Evolutionary conservation across 2,329 filamentous ascomycete species (phyloP).

Genomic region (Epichloe aotearoae): DNA sequence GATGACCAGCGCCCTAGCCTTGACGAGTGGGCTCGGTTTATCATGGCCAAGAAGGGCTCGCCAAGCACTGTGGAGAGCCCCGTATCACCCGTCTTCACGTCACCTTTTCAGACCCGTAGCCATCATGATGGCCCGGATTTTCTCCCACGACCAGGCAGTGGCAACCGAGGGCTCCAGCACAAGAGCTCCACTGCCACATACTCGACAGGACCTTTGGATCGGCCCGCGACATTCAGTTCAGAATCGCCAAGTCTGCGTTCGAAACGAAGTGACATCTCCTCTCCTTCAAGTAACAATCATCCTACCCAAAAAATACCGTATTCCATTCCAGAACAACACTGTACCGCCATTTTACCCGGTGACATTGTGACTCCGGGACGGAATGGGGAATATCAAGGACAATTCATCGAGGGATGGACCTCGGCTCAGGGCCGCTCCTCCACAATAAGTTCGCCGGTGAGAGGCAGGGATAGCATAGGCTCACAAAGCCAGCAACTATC

Average conservation of each 20-base stretch:
- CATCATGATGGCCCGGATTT: slow-evolving; percentile 30
- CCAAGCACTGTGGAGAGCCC: slow-evolving; percentile 37
- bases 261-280: slow-evolving; percentile 49
- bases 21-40: slow-evolving; percentile 46
- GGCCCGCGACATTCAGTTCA: slow-evolving; percentile 39
- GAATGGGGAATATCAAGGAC: slow-evolving; percentile 38
- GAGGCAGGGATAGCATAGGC: slow-evolving; percentile 40
- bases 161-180: slow-evolving; percentile 28
- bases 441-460: slow-evolving; percentile 41
- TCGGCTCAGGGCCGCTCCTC: slow-evolving; percentile 46
- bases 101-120: slow-evolving; percentile 33
- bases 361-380: slow-evolving; percentile 45
- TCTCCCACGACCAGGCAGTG: slow-evolving; percentile 30
- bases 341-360: slow-evolving; percentile 36
- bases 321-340: slow-evolving; percentile 31
- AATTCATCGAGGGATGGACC: slow-evolving; percentile 49
- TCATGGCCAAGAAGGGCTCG: slow-evolving; percentile 31
- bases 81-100: slow-evolving; percentile 38
- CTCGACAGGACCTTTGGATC: slow-evolving; percentile 33
- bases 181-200: slow-evolving; percentile 36
- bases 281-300: slow-evolving; percentile 37
- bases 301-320: slow-evolving; percentile 25
- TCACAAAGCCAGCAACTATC: slow-evolving; percentile 29
- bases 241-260: slow-evolving; percentile 49
- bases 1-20: slow-evolving; percentile 40